Base-by-base conservation (phyloP, 1,284 basidiomycete species). In the Marasmius fiardii region DNA sequence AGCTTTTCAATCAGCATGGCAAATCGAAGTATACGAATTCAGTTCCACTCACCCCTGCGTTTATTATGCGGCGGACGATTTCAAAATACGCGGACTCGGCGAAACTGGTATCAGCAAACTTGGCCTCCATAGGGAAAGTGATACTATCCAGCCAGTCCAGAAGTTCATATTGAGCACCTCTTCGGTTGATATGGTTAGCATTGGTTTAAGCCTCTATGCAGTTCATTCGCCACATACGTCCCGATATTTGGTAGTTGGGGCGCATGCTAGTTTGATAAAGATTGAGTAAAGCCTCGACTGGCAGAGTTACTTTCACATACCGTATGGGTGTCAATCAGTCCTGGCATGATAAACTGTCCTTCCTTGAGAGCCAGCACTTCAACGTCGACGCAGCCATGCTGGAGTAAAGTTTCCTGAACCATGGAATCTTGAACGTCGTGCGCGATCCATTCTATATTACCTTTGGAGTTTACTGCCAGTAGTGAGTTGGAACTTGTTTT, bases 51-150 rank as follows among this genome's bases (percentile, higher is more conserved):
- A 93, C 92, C 48, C 94, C 94, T 41, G 73, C 81, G 60, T 90
- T 80, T 43, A 98, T 81, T 21, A 87, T 80, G 16, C 91, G 79
- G 55, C 82, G 77, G 21, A 98, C 90, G 26, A 94, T 90, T 12
- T 80, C 77, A 20, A 76, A 69, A 67, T 98, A 98, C 1, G 86
- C 77, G 50, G 74, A 77, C 48, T 75, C 68, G 1, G 95, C 95
- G 69, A 93, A 94, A 1, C 75, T 68, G 1, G 78, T 58, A 65
- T 96, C 86, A n/a, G 73, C 63, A 67, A 93, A 98, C 58, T 81
- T 84, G n/a, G 81, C 74, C 70, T 98, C 96, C 66, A 85, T 85
- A 0, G 95, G 96, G 68, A 96, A 98, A 1, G 95, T 98, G 56
- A 94, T 79, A 45, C 91, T 75, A 37, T 85, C 70, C 31, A 98